Evolutionary conservation across 1,139 yeast species (phyloP).

Genomic region (Pneumocystis canis): DNA sequence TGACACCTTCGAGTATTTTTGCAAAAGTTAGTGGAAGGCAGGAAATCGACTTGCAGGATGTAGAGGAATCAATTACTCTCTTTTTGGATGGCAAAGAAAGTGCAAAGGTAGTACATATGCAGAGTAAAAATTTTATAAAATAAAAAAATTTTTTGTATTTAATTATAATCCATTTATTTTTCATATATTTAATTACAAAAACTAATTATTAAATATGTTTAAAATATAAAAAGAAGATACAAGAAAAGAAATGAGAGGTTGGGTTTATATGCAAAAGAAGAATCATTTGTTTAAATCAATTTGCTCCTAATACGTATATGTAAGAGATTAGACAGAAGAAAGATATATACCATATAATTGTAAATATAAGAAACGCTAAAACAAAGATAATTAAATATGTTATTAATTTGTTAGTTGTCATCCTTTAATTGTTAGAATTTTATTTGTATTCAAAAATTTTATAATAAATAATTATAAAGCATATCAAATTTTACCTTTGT

Average conservation of each 20-base stretch:
- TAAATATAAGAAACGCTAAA: conserved; percentile 61
- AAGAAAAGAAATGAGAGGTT: background rate
- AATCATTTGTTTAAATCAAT: background rate
- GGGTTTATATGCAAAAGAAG: background rate
- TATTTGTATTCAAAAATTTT: background rate
- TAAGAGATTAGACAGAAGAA: background rate
- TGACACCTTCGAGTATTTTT: conserved; percentile 80
- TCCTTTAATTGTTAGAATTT: conserved; percentile 26
- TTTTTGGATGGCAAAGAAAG: conserved; percentile 85
- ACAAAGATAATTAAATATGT: conserved; percentile 93
- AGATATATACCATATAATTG: conserved; percentile 79
- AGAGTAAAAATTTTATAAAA: conserved; percentile 9
- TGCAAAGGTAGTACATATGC: conserved; percentile 50
- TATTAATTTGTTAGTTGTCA: conserved; percentile 87
- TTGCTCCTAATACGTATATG: background rate
- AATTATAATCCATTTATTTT: background rate
- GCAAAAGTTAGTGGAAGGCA: conserved; percentile 59
- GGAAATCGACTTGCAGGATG: conserved; percentile 54
- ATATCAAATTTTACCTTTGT: conserved; percentile 29
- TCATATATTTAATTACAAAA: background rate
- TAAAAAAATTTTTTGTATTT: background rate
- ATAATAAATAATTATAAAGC: background rate
- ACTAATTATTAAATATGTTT: background rate
- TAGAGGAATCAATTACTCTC: conserved; percentile 72
- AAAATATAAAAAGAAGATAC: background rate